Conservation (phyloP, 2,329 filamentous ascomycete species). For the Sporothrix protearum region DNA sequence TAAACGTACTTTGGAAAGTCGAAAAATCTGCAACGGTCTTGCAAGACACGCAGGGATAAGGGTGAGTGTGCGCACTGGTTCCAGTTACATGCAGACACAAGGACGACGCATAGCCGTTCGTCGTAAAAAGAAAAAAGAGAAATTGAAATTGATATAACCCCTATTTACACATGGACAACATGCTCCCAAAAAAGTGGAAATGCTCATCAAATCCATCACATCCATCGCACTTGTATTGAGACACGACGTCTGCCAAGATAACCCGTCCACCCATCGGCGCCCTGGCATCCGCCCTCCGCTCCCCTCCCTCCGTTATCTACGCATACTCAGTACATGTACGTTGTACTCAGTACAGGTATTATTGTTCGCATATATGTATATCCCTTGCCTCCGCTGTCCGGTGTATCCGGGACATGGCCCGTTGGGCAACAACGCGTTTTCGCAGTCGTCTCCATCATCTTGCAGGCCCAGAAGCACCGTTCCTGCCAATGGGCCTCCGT, state of each 20-base stretch:
- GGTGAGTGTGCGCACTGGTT: neutral
- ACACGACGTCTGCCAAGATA: neutral
- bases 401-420: neutral
- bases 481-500: neutral
- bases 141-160: neutral
- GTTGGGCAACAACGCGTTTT: neutral
- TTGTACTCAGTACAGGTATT: too few species aligned
- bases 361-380: too few species aligned
- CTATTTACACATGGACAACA: neutral
- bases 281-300: neutral
- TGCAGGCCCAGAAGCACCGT: neutral
- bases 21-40: neutral
- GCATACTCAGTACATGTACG: too few species aligned
- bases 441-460: neutral
- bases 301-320: neutral
- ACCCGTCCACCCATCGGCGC: neutral
- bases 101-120: neutral
- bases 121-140: too few species aligned
- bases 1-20: too few species aligned
- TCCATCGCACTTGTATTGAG: neutral
- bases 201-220: neutral
- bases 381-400: neutral
- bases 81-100: neutral
- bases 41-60: neutral
- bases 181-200: neutral